These are phyloP conservation scores for Dioszegia crocea DNA, from an alignment of 768 basidiomycete species.

Conservation along the genomic window DNA sequence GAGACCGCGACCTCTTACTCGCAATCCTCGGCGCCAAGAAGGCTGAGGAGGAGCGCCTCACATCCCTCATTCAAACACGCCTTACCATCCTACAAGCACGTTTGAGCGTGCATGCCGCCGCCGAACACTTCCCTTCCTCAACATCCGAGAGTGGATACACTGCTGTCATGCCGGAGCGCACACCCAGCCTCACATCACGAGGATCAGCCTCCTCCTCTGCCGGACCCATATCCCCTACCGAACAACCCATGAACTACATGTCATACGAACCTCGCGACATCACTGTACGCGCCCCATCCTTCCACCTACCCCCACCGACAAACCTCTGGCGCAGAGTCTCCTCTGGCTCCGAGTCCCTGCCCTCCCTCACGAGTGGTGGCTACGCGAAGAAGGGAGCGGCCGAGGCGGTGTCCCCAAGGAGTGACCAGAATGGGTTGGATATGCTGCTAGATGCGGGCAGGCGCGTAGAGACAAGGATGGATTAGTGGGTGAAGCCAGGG, in stretches of 20 bases:
- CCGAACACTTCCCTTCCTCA: conserved; percentile 4
- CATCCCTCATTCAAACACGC: conserved; percentile 45
- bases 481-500: not conserved
- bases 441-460: conserved; percentile 29
- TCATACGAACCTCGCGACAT: not conserved
- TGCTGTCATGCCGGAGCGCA: conserved; percentile 5
- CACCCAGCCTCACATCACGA: conserved; percentile 9
- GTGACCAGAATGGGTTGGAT: conserved; percentile 16
- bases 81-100: conserved; percentile 47
- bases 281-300: not conserved
- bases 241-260: not conserved
- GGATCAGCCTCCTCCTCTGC: conserved; percentile 9
- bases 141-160: not conserved
- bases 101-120: conserved; percentile 35
- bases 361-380: not conserved
- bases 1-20: conserved; percentile 85
- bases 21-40: conserved; percentile 88
- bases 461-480: conserved; percentile 7
- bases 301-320: not conserved
- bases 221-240: conserved; percentile 5
- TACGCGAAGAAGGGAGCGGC: not conserved
- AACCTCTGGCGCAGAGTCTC: not conserved
- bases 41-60: conserved; percentile 72
- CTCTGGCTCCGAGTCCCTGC: not conserved
- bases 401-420: conserved; percentile 2